A percentile compares a stretch with the other conserved stretches of the same genome.
Evolutionary conservation across 331 rosid species (phyloP).

Genomic region (Malus hybrid): DNA sequence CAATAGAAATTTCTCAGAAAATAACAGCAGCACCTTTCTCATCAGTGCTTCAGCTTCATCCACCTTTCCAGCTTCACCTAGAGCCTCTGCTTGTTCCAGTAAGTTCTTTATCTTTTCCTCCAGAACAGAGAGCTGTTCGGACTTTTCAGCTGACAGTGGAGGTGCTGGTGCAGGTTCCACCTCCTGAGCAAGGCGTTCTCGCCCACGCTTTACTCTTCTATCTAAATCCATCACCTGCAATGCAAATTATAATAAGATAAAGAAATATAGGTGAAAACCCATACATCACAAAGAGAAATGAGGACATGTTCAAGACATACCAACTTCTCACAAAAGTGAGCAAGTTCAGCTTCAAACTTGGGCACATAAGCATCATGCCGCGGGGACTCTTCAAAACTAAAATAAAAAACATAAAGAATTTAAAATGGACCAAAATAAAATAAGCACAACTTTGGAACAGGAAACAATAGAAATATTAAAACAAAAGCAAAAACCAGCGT

Average conservation of each 20-base stretch:
- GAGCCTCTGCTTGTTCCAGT: constrained; percentile 91
- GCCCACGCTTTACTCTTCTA: constrained; percentile 94
- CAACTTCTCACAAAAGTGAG: constrained; percentile 94
- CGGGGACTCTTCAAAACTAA: constrained; percentile 90
- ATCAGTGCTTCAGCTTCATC: constrained; percentile 99
- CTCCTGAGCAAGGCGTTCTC: constrained; percentile 96
- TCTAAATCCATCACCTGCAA: constrained; percentile 93
- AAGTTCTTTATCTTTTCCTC: constrained; percentile 98
- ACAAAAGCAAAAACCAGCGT: not conserved
- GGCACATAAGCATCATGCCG: constrained; percentile 79
- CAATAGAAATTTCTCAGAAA: too few species aligned
- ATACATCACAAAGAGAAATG: not conserved
- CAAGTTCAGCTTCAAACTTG: constrained; percentile 90
- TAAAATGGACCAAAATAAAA: not conserved
- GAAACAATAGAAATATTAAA: not conserved
- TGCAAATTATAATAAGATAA: not conserved
- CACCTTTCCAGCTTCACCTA: constrained; percentile 99
- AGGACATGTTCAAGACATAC: constrained; percentile 28
- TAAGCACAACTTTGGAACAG: not conserved
- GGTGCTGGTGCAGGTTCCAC: constrained; percentile 87
- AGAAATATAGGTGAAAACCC: not conserved
- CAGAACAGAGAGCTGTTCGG: constrained; percentile 75
- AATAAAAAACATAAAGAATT: constrained; percentile 12
- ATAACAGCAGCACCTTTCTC: constrained; percentile 67
- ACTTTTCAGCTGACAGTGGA: constrained; percentile 74